Evolutionary conservation across 176 grass and related monocot genomes (phyloP).

Genomic region (Eragrostis curvula): DNA sequence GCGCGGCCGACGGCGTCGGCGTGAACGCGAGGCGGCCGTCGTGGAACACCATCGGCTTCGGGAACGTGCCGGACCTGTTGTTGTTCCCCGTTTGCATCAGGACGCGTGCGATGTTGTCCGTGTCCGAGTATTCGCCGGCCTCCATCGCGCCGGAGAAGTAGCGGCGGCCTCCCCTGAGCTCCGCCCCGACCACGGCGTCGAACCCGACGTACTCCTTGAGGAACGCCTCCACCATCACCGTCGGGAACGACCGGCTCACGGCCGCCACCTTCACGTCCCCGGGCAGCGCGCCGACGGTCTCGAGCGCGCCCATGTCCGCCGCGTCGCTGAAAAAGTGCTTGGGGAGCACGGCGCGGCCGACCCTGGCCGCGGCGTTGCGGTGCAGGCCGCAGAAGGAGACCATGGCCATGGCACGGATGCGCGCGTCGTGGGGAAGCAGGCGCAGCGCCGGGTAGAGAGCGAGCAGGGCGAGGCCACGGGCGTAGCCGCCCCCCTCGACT

Average conservation of each 20-base stretch:
- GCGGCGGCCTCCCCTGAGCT: slow-evolving; percentile 9
- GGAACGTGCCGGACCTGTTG: neutral
- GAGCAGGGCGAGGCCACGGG: slow-evolving; percentile 40
- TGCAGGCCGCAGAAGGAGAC: slow-evolving; percentile 58
- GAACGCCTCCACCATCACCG: slow-evolving; percentile 53
- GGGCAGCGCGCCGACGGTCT: neutral
- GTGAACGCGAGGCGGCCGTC: slow-evolving; percentile 69
- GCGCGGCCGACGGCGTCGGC: slow-evolving; percentile 51
- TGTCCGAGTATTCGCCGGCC: neutral
- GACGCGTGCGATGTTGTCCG: neutral
- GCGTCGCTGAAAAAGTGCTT: slow-evolving; percentile 51
- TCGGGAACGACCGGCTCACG: slow-evolving; percentile 37
- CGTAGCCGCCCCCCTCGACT: slow-evolving; percentile 46
- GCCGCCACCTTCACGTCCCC: slow-evolving; percentile 44
- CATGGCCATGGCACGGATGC: slow-evolving; percentile 15
- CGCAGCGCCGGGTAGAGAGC: slow-evolving; percentile 43
- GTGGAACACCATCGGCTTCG: slow-evolving; percentile 66
- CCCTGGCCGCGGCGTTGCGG: slow-evolving; percentile 35
- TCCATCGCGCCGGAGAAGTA: slow-evolving; percentile 51
- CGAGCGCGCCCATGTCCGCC: neutral
- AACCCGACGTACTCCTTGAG: slow-evolving; percentile 45
- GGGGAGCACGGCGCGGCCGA: slow-evolving; percentile 62
- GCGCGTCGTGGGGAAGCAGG: neutral
- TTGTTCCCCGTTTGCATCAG: slow-evolving; percentile 3
- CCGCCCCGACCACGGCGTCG: slow-evolving; percentile 31